Evolutionary conservation across 768 basidiomycete species (phyloP).

Genomic region (Candolleomyces aberdarensis): DNA sequence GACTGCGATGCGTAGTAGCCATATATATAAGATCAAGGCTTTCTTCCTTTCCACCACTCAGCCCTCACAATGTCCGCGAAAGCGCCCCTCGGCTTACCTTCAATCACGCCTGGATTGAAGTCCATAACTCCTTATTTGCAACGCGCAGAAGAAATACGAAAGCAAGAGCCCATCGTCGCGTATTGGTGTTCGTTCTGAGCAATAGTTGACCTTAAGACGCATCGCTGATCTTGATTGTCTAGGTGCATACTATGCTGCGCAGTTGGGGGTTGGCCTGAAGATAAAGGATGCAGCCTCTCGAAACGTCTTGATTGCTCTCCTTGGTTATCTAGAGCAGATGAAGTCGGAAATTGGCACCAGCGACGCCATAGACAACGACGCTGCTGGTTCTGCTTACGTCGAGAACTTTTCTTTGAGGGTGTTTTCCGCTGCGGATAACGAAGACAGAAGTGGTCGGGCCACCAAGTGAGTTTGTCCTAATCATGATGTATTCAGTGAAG

Average conservation of each 20-base stretch:
- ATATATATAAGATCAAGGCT: not conserved
- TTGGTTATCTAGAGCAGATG: constrained; percentile 76
- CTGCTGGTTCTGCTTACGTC: constrained; percentile 82
- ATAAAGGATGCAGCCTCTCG: constrained; percentile 63
- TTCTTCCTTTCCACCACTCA: constrained; percentile 1
- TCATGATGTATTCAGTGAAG: not conserved
- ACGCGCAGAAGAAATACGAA: constrained; percentile 82
- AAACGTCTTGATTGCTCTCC: constrained; percentile 66
- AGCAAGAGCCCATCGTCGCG: constrained; percentile 76
- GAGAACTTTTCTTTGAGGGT: constrained; percentile 93
- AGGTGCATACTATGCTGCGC: constrained; percentile 92
- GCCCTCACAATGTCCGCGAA: constrained; percentile 25
- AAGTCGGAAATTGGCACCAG: constrained; percentile 71
- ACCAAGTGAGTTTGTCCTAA: constrained; percentile 52
- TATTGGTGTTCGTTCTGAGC: constrained; percentile 33
- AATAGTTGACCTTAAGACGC: not conserved
- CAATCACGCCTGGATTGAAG: constrained; percentile 59
- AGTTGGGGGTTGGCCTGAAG: constrained; percentile 77
- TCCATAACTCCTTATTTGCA: constrained; percentile 78
- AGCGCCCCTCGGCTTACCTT: constrained; percentile 52
- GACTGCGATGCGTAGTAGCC: not conserved
- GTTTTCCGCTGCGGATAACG: constrained; percentile 87
- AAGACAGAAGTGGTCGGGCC: constrained; percentile 76
- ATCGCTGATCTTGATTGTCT: constrained; percentile 10
- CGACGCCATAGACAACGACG: constrained; percentile 81